phyloP scores from a whole-genome alignment of 495 filamentous ascomycete species.

The Aspergillus homomorphus region DNA sequence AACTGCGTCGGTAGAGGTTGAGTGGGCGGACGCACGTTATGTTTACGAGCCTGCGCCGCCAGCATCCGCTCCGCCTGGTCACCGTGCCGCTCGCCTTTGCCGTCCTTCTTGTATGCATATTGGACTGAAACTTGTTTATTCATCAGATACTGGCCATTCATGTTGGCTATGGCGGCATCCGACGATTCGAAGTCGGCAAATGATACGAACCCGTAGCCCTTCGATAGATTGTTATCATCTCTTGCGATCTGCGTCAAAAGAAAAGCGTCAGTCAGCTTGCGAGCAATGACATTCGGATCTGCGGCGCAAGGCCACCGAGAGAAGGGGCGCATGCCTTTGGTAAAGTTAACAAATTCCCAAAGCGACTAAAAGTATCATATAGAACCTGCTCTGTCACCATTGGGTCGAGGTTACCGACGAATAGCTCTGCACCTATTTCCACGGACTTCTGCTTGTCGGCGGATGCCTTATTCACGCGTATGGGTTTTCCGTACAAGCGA shows the following conservation, averaged over 20 bases:
- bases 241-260: constrained; percentile 63
- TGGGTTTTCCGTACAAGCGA: constrained; percentile 87
- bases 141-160: constrained; percentile 96
- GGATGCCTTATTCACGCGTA: constrained; percentile 93
- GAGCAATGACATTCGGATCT: not conserved
- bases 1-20: constrained; percentile 55
- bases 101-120: constrained; percentile 99
- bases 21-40: constrained; percentile 77
- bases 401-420: constrained; percentile 92
- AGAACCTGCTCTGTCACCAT: constrained; percentile 95
- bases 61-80: constrained; percentile 92
- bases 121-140: constrained; percentile 95
- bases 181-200: constrained; percentile 93
- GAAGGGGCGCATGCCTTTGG: constrained; percentile 60
- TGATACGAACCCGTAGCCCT: constrained; percentile 96
- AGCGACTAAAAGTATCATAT: constrained; percentile 96
- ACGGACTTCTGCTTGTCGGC: constrained; percentile 96
- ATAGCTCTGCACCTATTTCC: constrained; percentile 95
- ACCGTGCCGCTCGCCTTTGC: constrained; percentile 93
- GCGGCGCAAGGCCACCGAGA: constrained; percentile 7
- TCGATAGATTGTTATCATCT: constrained; percentile 85
- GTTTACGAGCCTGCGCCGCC: constrained; percentile 87
- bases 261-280: not conserved
- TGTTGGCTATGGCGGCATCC: constrained; percentile 84
- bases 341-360: constrained; percentile 76